Base-by-base conservation (phyloP, 73 alveolate species). In the Paramecium tetraurelia region DNA sequence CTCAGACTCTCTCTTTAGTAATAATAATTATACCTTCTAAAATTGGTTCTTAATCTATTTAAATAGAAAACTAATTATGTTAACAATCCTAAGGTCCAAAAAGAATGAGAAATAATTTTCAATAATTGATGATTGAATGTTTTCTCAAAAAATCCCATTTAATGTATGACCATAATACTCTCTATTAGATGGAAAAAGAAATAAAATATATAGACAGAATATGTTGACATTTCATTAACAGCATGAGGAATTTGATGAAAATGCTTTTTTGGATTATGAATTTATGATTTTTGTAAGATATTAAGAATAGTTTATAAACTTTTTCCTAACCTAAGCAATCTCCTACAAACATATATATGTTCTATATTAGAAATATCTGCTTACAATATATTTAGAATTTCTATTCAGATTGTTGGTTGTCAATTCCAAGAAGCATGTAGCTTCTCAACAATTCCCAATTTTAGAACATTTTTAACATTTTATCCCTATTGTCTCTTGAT, bases 91-190 rank as follows among this genome's bases (percentile, higher is more conserved):
- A 75, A n/a, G 38, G 87, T 21, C 87, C 87, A 75, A 75, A 75
- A 75, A 21, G 87, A 29, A 75, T 75, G 87, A 75, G 68, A 31
- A 16, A 35, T 20, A 4, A 75, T 75, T 75, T 29, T 33, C 36
- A 75, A 75, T 75, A 40, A 21, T 75, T 75, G 16, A 20, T 35
- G 68, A 40, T 75, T 36, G 16, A 75, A 36, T 29, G 6, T 3
- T 36, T 75, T 75, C 33, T 40, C 87, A 29, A 21, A 75, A 75
- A 75, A 75, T 21, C 87, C 68, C 58, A 75, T 16, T 75, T 75
- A 40, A 75, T 75, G 57, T 11, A 75, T 75, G 16, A 75, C 63
- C 87, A 75, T 75, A 11, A 75, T 36, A 75, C 38, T 35, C 38
- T 75, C 87, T 14, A 75, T 44, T 14, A 33, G 58, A 36, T 75